Percentiles rank a stretch among this genome's conserved stretches.
These are phyloP conservation scores for Westerdykella sp. DNA, from an alignment of 2,329 filamentous ascomycete genomes.

Conservation along the genomic window DNA sequence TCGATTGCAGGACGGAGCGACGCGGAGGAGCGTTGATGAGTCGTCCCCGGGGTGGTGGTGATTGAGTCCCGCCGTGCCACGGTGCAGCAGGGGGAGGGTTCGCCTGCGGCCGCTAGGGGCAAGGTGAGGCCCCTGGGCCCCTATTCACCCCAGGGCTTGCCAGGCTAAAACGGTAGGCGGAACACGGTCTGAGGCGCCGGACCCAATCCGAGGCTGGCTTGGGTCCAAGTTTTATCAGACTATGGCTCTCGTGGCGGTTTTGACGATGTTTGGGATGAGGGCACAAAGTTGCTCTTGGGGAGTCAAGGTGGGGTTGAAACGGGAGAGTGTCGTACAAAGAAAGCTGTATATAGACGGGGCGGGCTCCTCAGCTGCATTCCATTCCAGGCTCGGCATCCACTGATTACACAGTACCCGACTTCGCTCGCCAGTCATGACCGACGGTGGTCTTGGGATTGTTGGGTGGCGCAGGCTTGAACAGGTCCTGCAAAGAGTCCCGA, in stretches of 20 bases:
- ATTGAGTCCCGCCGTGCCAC: slow-evolving; percentile 16
- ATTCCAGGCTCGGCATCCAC: no score
- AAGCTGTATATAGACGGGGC: no score
- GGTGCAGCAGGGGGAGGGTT: slow-evolving; percentile 16
- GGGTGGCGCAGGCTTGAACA: no score
- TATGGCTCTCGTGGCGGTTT: slow-evolving; percentile 9
- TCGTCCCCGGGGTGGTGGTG: slow-evolving; percentile 20
- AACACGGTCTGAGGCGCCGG: slow-evolving; percentile 9
- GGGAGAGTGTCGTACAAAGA: no score
- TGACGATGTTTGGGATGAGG: no score
- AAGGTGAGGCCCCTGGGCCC: slow-evolving; percentile 20
- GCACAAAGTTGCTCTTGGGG: no score
- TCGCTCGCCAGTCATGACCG: no score
- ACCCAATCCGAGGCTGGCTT: slow-evolving; percentile 5
- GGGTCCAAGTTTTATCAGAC: slow-evolving; percentile 6
- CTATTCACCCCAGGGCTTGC: slow-evolving; percentile 17
- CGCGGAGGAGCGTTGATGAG: slow-evolving; percentile 16
- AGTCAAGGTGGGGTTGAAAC: no score
- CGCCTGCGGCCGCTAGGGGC: slow-evolving; percentile 22
- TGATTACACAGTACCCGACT: no score
- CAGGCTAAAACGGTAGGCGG: slow-evolving; percentile 4
- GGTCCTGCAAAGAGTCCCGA: no score
- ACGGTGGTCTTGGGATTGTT: no score
- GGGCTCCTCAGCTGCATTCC: no score
- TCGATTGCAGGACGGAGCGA: slow-evolving; percentile 19